Base-by-base conservation (phyloP, 805 yeast species). In the Candida morakotiae region DNA sequence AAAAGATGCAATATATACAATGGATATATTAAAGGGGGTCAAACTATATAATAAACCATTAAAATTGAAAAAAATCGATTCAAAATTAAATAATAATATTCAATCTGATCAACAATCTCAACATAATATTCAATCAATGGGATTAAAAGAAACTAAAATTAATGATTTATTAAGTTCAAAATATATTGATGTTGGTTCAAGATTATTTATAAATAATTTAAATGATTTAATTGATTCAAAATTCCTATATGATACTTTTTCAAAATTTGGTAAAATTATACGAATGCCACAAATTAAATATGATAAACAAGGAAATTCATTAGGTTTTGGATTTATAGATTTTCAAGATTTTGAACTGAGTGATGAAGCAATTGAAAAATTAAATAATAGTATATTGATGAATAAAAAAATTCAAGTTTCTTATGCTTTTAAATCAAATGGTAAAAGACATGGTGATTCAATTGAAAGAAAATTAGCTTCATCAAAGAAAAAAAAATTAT, bases 401-500 rank as follows among this genome's bases (percentile, higher is more conserved):
- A 87, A 86, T 55, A 68, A 68, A 42, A 74, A 73, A 20, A 65
- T 87, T 5, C 56, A 60, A 2, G 65, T 89, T 2, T 74, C 75
- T 22, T 88, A 87, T 53, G 93, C 96, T 0, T 78, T 69, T 51
- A 87, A 85, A 57, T 77, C 75, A 39, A 76, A 67, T 36, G 73
- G 68, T 14, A 34, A 43, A 8, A 69, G 73, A 33, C 94, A 86
- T 49, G 96, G 96, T n/a, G 89, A 83, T 48, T 72, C 70, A 26
- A 77, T 79, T 0, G 96, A 89, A 54, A 68, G 96, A 47, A 45
- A 73, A 37, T 67, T 88, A 38, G 89, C 91, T 9, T 67, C 64
- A 25, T 79, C 75, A 47, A 88, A 87, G 2, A 25, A 21, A 19
- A 29, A 29, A 15, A 3, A 4, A 11, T 28, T 6, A 24, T 24